Evolutionary conservation across 805 yeast species (phyloP).

Genomic region (Priceomyces fermenticarens): DNA sequence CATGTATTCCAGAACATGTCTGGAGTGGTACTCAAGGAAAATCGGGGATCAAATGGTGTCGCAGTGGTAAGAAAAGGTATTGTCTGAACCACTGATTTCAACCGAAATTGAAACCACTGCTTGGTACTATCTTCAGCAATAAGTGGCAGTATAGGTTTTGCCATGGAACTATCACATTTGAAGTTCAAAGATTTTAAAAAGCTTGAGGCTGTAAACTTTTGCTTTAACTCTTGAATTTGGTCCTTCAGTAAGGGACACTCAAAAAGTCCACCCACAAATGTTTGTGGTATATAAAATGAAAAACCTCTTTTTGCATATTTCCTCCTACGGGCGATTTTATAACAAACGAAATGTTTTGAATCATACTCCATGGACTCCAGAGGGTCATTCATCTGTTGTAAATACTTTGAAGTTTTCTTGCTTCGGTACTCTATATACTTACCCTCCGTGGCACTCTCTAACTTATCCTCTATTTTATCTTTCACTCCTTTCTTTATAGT

Average conservation of each 20-base stretch:
- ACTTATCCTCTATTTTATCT: slow-evolving; percentile 13
- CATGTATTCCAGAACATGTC: slow-evolving; percentile 35
- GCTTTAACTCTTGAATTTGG: slow-evolving; percentile 19
- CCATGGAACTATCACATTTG: slow-evolving; percentile 30
- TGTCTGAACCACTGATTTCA: slow-evolving; percentile 35
- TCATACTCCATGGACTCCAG: slow-evolving; percentile 23
- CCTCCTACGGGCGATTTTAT: slow-evolving; percentile 54
- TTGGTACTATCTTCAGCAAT: slow-evolving; percentile 53
- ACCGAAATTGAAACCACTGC: slow-evolving; percentile 41
- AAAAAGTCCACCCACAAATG: slow-evolving; percentile 65
- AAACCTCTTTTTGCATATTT: slow-evolving; percentile 46
- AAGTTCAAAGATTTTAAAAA: slow-evolving; percentile 18
- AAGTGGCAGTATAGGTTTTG: slow-evolving; percentile 53
- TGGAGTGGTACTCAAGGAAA: slow-evolving; percentile 26
- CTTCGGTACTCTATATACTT: slow-evolving; percentile 21
- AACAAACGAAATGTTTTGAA: slow-evolving; percentile 40
- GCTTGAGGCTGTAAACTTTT: slow-evolving; percentile 11
- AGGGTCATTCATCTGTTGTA: slow-evolving; percentile 15
- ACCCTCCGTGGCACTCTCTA: slow-evolving; percentile 15
- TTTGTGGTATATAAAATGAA: slow-evolving; percentile 50
- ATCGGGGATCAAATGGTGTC: slow-evolving; percentile 32
- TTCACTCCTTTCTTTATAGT: not conserved
- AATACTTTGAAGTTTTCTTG: slow-evolving; percentile 11
- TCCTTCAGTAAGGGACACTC: slow-evolving; percentile 41
- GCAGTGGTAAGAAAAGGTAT: slow-evolving; percentile 62